Percentiles rank a stretch among this genome's conserved stretches.
phyloP scores from a whole-genome alignment of 2,329 filamentous ascomycete species.

The Nothomitra cinnamomea region DNA sequence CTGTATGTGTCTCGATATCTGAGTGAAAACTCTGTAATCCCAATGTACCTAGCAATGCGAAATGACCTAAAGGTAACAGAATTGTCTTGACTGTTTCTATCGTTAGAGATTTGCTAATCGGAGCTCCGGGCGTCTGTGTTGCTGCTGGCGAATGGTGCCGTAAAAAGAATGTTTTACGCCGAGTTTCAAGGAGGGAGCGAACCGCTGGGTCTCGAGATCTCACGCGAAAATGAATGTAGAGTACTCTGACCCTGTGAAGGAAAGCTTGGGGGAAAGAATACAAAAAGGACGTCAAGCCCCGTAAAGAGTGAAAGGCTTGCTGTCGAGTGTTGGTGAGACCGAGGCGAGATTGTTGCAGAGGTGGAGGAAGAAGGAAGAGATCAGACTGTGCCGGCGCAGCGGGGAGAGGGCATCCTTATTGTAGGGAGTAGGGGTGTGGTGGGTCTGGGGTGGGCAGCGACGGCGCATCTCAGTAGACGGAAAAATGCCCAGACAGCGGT shows the following conservation, averaged over 20 bases:
- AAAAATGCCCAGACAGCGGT: too few species aligned
- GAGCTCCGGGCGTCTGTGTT: not conserved
- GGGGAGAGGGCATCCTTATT: too few species aligned
- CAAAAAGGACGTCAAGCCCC: slow-evolving; percentile 4
- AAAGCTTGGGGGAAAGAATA: not conserved
- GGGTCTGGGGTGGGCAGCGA: too few species aligned
- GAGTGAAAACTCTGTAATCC: not conserved
- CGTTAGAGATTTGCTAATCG: not conserved
- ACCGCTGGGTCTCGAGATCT: not conserved
- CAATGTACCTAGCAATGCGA: not conserved
- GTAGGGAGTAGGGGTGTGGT: too few species aligned
- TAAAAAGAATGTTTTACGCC: not conserved
- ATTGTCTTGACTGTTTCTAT: too few species aligned
- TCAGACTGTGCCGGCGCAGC: not conserved
- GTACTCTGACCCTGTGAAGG: not conserved
- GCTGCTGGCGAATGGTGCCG: not conserved
- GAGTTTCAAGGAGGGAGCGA: not conserved
- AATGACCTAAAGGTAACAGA: not conserved
- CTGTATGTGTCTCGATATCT: not conserved
- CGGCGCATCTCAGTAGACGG: too few species aligned
- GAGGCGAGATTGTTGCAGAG: not conserved
- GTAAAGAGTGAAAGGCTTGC: slow-evolving; percentile 3
- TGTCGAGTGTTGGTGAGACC: not conserved
- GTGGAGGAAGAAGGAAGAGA: not conserved
- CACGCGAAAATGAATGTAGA: slow-evolving; percentile 3